A percentile compares a stretch with the other conserved stretches of the same genome.
Conservation (phyloP, 2,329 filamentous ascomycete species). For the Pyrenochaeta sp. region DNA sequence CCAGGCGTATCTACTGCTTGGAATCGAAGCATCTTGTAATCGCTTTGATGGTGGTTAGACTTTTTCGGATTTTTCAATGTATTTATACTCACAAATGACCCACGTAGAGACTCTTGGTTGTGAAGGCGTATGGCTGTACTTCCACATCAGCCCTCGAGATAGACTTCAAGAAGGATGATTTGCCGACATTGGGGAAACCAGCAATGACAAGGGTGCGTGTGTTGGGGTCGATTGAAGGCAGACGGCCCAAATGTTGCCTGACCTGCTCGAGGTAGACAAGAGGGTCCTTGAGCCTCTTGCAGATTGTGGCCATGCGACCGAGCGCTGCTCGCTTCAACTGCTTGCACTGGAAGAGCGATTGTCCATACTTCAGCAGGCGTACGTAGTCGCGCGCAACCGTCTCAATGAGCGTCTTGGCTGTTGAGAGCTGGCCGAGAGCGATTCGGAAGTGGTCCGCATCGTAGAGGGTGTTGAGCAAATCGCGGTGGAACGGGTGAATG, state of each 20-base stretch:
- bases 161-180: slow-evolving; percentile 92
- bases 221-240: slow-evolving; percentile 98
- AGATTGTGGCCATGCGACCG: slow-evolving; percentile 97
- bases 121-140: slow-evolving; percentile 97
- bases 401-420: slow-evolving; percentile 95
- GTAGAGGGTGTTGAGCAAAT: slow-evolving; percentile 95
- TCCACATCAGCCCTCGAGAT: slow-evolving; percentile 95
- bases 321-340: slow-evolving; percentile 95
- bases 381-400: slow-evolving; percentile 96
- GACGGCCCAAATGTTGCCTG: slow-evolving; percentile 93
- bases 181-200: slow-evolving; percentile 91
- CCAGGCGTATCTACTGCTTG: slow-evolving; percentile 98
- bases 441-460: slow-evolving; percentile 74
- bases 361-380: slow-evolving; percentile 90
- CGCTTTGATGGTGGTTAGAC: slow-evolving; percentile 46
- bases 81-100: slow-evolving; percentile 72
- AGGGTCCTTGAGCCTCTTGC: slow-evolving; percentile 92
- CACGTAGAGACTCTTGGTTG: slow-evolving; percentile 95
- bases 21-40: slow-evolving; percentile 91
- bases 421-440: slow-evolving; percentile 92
- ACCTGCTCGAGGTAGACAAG: slow-evolving; percentile 96
- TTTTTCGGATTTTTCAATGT: slow-evolving; percentile 73
- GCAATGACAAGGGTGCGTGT: slow-evolving; percentile 95
- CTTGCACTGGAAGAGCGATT: slow-evolving; percentile 95
- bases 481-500: slow-evolving; percentile 90